Evolutionary conservation across 73 alveolate genomes (phyloP).

Genomic region (Blepharisma stoltei): DNA sequence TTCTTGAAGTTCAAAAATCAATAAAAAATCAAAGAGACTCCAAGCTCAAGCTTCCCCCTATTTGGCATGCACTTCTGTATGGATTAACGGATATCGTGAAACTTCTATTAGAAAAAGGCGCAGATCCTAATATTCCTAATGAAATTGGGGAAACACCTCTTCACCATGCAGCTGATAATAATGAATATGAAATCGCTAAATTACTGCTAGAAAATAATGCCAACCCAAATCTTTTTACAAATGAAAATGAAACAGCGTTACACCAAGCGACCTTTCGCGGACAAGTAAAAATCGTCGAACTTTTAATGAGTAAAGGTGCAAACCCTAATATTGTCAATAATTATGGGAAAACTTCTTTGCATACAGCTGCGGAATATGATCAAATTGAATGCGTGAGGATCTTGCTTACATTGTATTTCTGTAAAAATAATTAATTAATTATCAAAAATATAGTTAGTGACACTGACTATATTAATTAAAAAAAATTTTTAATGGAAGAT

Average conservation of each 20-base stretch:
- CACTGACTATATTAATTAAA: too few species aligned
- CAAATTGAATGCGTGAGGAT: neutral
- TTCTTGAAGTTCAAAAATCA: too few species aligned
- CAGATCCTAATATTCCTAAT: neutral
- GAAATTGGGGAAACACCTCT: constrained; percentile 33
- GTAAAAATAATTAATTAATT: too few species aligned
- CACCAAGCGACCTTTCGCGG: neutral
- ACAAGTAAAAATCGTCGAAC: neutral
- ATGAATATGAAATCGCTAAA: constrained; percentile 19
- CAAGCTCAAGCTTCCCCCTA: too few species aligned
- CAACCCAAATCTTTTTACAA: constrained; percentile 1
- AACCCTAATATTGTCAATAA: neutral
- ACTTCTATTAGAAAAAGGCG: neutral
- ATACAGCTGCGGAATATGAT: neutral
- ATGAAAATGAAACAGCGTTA: neutral
- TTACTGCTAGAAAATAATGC: constrained; percentile 36
- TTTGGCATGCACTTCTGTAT: too few species aligned
- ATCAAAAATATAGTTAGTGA: too few species aligned
- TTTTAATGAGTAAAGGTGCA: neutral
- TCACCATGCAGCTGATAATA: constrained; percentile 38
- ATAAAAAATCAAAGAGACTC: too few species aligned
- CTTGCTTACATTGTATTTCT: neutral
- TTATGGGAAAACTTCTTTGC: neutral
- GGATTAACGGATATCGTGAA: too few species aligned
- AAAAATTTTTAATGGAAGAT: too few species aligned